Evolutionary conservation across 495 filamentous ascomycete genomes (phyloP), one percentile per base, ranked within the genome.

Genomic region (Penicillium parvum): DNA sequence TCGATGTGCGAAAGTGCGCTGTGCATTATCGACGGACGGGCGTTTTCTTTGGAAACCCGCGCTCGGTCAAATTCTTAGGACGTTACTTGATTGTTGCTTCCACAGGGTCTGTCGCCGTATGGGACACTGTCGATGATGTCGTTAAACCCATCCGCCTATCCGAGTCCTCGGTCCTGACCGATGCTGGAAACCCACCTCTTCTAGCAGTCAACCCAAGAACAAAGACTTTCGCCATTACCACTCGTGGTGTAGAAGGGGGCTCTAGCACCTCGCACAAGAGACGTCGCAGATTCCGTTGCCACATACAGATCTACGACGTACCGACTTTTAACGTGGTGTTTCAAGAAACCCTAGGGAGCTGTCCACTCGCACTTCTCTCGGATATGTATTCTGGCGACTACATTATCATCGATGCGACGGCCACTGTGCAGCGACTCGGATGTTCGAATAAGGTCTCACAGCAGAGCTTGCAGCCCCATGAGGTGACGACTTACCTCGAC

Each of bases 301-400:
- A 48, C 17, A 45, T 70, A 12, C 57, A 55, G 11, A 61, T 73
- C 1, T 64, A 75, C 49, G 57, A 65, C 42, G 50, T 79, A 8
- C 32, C 61, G 6, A 57, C 65, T 4, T 43, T 66, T 18, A 41
- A 52, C 2, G 37, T 60, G 9, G 42, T 64, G 12, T 62, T 58
- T 43, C 57, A 64, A 49, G 50, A 51, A 26, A 44, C 34, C 7
- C 36, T 69, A 0, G 28, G 41, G 10, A 59, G 49, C 33, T 44
- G 38, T 16, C 66, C 66, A 12, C 48, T 69, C 32, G 56, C 58
- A 7, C 46, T 73, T 21, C 60, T 69, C n/a, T 63, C 66, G 0
- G 63, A 64, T 49, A 32, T 46, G 35, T 60, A 60, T 18, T 80
- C 81, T 1, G 69, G 75, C 19, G 81, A 82, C 12, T 87, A 80